Evolutionary conservation across 1,284 basidiomycete species (phyloP).

Genomic region (Cerrena zonata): DNA sequence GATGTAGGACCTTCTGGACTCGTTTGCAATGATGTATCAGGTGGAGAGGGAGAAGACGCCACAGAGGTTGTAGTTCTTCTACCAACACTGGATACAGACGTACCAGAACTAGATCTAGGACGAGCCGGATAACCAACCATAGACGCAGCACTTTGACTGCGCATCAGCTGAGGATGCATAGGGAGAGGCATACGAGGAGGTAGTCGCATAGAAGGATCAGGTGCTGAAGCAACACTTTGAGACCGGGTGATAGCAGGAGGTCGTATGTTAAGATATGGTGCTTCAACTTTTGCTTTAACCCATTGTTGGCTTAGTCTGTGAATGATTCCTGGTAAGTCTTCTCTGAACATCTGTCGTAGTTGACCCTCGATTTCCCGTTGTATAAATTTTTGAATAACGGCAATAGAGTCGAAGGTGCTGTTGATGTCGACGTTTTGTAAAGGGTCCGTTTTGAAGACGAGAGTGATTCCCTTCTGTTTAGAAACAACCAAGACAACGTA

Average conservation of each 20-base stretch:
- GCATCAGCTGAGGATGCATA: slow-evolving; percentile 17
- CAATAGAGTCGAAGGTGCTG: slow-evolving; percentile 96
- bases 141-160: slow-evolving; percentile 14
- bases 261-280: slow-evolving; percentile 62
- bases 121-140: slow-evolving; percentile 15
- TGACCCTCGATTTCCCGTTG: slow-evolving; percentile 96
- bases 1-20: slow-evolving; percentile 40
- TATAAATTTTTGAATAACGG: slow-evolving; percentile 94
- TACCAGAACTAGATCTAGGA: slow-evolving; percentile 21
- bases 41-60: slow-evolving; percentile 13
- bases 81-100: slow-evolving; percentile 20
- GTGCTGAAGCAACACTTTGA: slow-evolving; percentile 29
- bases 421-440: slow-evolving; percentile 96
- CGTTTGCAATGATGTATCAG: slow-evolving; percentile 19
- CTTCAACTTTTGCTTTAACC: slow-evolving; percentile 82
- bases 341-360: slow-evolving; percentile 94
- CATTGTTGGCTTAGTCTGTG: slow-evolving; percentile 93
- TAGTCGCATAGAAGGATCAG: slow-evolving; percentile 20
- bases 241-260: slow-evolving; percentile 30
- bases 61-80: slow-evolving; percentile 17
- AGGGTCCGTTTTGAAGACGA: slow-evolving; percentile 99
- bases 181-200: slow-evolving; percentile 16
- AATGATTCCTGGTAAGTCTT: slow-evolving; percentile 95
- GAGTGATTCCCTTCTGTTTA: slow-evolving; percentile 93
- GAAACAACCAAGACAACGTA: slow-evolving; percentile 98